Base-by-base conservation (phyloP, 495 filamentous ascomycete species). In the Aspergillus sclerotioniger region DNA sequence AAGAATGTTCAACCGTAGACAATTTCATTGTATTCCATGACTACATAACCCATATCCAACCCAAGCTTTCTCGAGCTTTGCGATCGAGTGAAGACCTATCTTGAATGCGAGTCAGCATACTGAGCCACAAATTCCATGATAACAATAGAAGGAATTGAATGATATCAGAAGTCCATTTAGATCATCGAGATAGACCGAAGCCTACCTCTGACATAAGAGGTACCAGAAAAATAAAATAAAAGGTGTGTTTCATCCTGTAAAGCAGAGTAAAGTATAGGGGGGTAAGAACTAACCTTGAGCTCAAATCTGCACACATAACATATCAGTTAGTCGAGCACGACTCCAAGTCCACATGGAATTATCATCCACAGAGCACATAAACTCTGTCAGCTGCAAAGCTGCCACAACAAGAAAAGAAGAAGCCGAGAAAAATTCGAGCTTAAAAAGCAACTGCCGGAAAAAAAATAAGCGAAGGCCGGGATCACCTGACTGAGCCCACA, bases 151-250 rank as follows among this genome's bases (percentile, higher is more conserved):
- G 33, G 53, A 60, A 61, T n/a, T 47, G 41, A 16, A 56, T 28
- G 53, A 63, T 56, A 67, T 84, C 81, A 84, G 81, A 84, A 83
- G 81, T 83, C 81, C 81, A 74, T 70, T 74, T 79, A 81, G 81
- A 82, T 82, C 81, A 84, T 82, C 67, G 81, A 73, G 75, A 68
- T 63, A 66, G 62, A 67, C 69, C 75, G 71, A 62, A 72, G 62
- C 66, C 67, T 50, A 62, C 62, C 67, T 70, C 80, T 83, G 74
- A 82, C 76, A 82, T 81, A 84, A 84, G 81, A 84, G 81, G 81
- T 84, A 83, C 80, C 81, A 84, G 81, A 84, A 83, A 82, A 67
- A 71, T 62, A 67, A 68, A 71, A 63, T 68, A 69, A 65, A 62
- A n/a, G n/a, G 67, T 65, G 66, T 75, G 71, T 80, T 72, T 83